Percentiles rank a stretch among this genome's conserved stretches.
Conservation (phyloP, 345 rosid species). For the Cochlearia excelsa region DNA sequence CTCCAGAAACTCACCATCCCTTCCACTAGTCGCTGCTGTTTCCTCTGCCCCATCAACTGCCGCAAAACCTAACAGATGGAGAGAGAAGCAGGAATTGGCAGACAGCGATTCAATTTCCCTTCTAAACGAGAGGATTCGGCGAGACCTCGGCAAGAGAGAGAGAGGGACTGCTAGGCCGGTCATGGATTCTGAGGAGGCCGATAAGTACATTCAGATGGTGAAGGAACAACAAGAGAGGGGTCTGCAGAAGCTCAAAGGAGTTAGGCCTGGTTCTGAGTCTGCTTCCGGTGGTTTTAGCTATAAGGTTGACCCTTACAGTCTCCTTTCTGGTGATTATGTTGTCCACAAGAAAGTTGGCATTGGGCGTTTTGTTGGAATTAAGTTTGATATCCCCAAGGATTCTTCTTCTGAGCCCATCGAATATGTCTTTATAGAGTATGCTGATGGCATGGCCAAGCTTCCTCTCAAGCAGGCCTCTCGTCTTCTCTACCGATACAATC, state of each 20-base stretch:
- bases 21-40: conserved; percentile 39
- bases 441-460: conserved; percentile 98
- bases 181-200: conserved; percentile 84
- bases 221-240: conserved; percentile 91
- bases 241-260: conserved; percentile 78
- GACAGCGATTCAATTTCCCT: conserved; percentile 60
- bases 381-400: conserved; percentile 60
- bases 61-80: conserved; percentile 35
- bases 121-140: conserved; percentile 76
- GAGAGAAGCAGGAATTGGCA: conserved; percentile 41
- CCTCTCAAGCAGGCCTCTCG: conserved; percentile 87
- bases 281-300: conserved; percentile 50
- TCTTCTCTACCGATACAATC: conserved; percentile 82
- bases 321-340: conserved; percentile 78
- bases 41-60: conserved; percentile 44
- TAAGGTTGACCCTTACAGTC: conserved; percentile 80
- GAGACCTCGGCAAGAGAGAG: conserved; percentile 61
- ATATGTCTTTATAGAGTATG: conserved; percentile 81
- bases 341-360: conserved; percentile 94
- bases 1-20: conserved; percentile 31
- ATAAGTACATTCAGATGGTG: conserved; percentile 69
- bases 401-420: conserved; percentile 68
- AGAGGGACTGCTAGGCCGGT: conserved; percentile 50
- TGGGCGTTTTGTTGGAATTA: conserved; percentile 87
- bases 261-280: conserved; percentile 38